Evolutionary conservation across 352 stramenopile species (phyloP).

Genomic region (Phytopythium aichiense): DNA sequence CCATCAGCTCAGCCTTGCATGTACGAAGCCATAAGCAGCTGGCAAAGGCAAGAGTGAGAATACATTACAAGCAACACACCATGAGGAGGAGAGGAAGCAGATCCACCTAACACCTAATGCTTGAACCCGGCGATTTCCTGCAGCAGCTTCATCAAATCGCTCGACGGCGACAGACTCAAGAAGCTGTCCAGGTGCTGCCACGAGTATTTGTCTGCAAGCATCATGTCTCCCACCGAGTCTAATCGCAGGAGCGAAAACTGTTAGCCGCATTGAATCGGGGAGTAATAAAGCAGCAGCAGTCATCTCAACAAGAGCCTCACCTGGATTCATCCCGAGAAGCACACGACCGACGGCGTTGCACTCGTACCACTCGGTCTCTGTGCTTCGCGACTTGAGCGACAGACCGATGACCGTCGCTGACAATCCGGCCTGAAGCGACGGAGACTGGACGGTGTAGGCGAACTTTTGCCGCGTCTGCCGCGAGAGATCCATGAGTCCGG

Average conservation of each 20-base stretch:
- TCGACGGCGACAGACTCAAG: slow-evolving; percentile 36
- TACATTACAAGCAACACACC: slow-evolving; percentile 11
- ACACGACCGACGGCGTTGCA: slow-evolving; percentile 66
- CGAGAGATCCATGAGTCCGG: slow-evolving; percentile 46
- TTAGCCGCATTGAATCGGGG: background rate
- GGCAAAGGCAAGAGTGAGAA: slow-evolving; percentile 1
- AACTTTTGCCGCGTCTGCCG: slow-evolving; percentile 55
- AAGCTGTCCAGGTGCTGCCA: slow-evolving; percentile 80
- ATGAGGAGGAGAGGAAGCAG: background rate
- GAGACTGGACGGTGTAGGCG: slow-evolving; percentile 51
- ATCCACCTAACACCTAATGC: slow-evolving; percentile 14
- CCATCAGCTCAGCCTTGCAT: background rate
- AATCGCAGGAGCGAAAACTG: background rate
- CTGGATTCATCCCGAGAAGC: slow-evolving; percentile 49
- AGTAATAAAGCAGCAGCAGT: background rate
- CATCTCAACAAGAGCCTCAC: slow-evolving; percentile 19
- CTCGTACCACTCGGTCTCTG: slow-evolving; percentile 77
- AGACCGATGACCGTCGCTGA: slow-evolving; percentile 66
- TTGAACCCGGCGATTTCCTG: slow-evolving; percentile 67
- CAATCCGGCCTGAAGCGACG: slow-evolving; percentile 53
- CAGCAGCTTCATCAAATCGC: slow-evolving; percentile 41
- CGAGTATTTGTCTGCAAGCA: slow-evolving; percentile 68
- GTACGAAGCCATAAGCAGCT: background rate
- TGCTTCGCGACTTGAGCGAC: slow-evolving; percentile 72
- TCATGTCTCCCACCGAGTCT: slow-evolving; percentile 35